phyloP scores from a whole-genome alignment of 108 stramenopile species.

The Cylindrotheca fusiformis region DNA sequence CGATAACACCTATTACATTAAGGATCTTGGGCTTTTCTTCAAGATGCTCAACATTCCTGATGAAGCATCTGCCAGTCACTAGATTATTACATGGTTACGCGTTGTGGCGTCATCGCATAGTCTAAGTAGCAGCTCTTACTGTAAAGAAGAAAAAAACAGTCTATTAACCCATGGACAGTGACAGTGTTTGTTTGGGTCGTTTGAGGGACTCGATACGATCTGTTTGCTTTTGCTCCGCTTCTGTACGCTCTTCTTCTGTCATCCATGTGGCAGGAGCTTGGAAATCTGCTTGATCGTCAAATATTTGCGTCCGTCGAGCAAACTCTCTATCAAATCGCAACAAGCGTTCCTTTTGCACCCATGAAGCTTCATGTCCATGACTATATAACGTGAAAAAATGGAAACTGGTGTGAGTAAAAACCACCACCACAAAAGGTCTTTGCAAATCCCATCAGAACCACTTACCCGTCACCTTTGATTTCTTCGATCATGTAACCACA shows the following conservation, averaged over 20 bases:
- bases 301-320: constrained; percentile 38
- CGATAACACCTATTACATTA: constrained; percentile 87
- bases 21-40: constrained; percentile 89
- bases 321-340: constrained; percentile 50
- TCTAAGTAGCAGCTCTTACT: too few species aligned
- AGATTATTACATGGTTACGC: too few species aligned
- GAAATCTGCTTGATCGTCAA: constrained; percentile 67
- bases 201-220: constrained; percentile 17
- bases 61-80: constrained; percentile 58
- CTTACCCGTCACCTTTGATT: constrained; percentile 3
- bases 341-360: constrained; percentile 47
- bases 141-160: too few species aligned
- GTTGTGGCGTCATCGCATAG: too few species aligned
- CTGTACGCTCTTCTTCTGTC: constrained; percentile 35
- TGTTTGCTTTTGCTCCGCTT: constrained; percentile 32
- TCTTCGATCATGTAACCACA: constrained; percentile 41
- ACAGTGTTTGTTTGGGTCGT: constrained; percentile 32
- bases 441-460: background rate
- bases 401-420: background rate
- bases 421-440: background rate
- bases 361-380: constrained; percentile 11
- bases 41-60: constrained; percentile 90
- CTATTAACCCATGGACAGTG: too few species aligned
- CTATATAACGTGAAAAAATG: too few species aligned
- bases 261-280: constrained; percentile 39